phyloP scores from a whole-genome alignment of 805 yeast genomes.

The Lachancea dasiensis region DNA sequence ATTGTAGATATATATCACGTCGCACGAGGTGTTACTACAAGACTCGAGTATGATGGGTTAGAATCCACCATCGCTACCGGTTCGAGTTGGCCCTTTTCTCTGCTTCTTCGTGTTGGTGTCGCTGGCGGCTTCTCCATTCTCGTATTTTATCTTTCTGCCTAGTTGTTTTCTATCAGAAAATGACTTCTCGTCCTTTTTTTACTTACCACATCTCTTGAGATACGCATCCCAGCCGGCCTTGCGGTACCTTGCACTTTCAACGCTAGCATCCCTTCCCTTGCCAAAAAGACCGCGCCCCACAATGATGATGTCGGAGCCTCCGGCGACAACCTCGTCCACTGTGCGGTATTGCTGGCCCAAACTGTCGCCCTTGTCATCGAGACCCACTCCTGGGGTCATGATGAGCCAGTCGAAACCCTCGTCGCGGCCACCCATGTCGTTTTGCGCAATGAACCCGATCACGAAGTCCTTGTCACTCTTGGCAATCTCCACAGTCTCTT shows the following conservation, averaged over 20 bases:
- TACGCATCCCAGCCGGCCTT: constrained; percentile 96
- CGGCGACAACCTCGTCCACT: constrained; percentile 72
- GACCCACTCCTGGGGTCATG: constrained; percentile 98
- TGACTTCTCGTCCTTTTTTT: not conserved
- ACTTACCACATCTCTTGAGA: constrained; percentile 33
- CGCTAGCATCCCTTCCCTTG: constrained; percentile 84
- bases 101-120: no score
- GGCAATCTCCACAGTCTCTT: constrained; percentile 84
- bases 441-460: constrained; percentile 94
- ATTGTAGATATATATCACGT: no score
- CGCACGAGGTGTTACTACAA: no score
- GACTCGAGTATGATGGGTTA: no score
- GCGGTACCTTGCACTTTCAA: constrained; percentile 83
- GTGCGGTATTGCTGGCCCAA: constrained; percentile 96
- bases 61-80: no score
- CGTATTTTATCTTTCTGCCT: not conserved
- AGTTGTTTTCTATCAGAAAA: not conserved
- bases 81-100: no score
- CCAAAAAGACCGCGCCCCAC: constrained; percentile 98
- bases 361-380: constrained; percentile 93
- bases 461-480: constrained; percentile 82
- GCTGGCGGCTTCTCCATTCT: no score
- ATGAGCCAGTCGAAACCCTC: constrained; percentile 93
- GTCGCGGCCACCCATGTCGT: constrained; percentile 72
- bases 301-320: constrained; percentile 91